phyloP scores from a whole-genome alignment of 2,329 filamentous ascomycete genomes.

The Colletotrichum destructivum region DNA sequence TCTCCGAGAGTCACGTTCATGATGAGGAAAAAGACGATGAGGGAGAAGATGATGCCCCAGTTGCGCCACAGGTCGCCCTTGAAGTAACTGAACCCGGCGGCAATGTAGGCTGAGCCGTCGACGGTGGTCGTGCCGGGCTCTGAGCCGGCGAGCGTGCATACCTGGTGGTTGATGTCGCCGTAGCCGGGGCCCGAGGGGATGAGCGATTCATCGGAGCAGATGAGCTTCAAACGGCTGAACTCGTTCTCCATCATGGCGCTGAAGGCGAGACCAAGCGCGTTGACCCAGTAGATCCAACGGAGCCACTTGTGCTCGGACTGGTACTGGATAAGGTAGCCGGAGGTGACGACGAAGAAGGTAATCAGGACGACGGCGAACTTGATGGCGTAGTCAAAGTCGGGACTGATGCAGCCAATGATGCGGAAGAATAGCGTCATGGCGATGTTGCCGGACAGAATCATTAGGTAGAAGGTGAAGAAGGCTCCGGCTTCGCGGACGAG shows the following conservation, averaged over 20 bases:
- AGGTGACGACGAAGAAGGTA: constrained; percentile 85
- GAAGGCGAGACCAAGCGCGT: constrained; percentile 82
- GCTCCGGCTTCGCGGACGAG: constrained; percentile 78
- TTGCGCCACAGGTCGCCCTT: constrained; percentile 83
- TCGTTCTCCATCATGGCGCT: constrained; percentile 89
- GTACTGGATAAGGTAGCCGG: constrained; percentile 88
- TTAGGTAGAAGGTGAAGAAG: constrained; percentile 83
- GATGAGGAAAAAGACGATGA: constrained; percentile 82
- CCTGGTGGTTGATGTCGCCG: constrained; percentile 79
- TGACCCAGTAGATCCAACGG: constrained; percentile 86
- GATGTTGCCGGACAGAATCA: constrained; percentile 78
- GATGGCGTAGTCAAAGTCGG: constrained; percentile 88
- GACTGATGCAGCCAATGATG: constrained; percentile 80
- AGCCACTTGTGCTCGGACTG: constrained; percentile 82
- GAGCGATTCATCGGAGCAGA: constrained; percentile 77
- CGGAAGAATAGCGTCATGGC: constrained; percentile 85
- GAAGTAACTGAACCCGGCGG: constrained; percentile 76
- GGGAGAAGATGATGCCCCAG: constrained; percentile 83
- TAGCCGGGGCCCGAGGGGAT: constrained; percentile 82
- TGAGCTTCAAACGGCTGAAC: constrained; percentile 78
- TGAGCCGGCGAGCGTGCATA: constrained; percentile 85
- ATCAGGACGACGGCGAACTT: constrained; percentile 86
- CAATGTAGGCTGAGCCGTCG: constrained; percentile 78
- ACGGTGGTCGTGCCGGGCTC: constrained; percentile 75
- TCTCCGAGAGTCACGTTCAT: constrained; percentile 86